A percentile compares a stretch with the other conserved stretches of the same genome.
These are phyloP conservation scores for Ascoidea tarda DNA, from an alignment of 805 yeast species.

Conservation along the genomic window DNA sequence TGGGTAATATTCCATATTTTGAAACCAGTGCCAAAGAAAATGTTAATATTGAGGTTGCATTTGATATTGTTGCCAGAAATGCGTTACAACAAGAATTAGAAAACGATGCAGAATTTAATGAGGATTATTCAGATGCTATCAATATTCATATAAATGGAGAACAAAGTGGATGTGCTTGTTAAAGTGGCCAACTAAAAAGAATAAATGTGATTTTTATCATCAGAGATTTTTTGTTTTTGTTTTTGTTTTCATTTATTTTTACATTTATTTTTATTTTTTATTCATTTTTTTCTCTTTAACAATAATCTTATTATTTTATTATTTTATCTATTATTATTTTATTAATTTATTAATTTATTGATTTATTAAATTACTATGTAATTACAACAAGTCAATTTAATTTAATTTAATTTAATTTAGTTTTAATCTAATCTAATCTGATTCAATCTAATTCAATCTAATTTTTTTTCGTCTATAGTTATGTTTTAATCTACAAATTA, in stretches of 20 bases:
- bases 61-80: conserved; percentile 89
- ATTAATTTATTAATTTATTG: not conserved
- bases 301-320: not conserved
- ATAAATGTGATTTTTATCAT: not conserved
- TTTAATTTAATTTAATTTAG: too few species aligned
- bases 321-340: not conserved
- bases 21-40: conserved; percentile 98
- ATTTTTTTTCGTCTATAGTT: too few species aligned
- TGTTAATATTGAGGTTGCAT: conserved; percentile 88
- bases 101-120: conserved; percentile 72
- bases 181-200: conserved; percentile 5
- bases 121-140: conserved; percentile 92
- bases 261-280: not conserved
- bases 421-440: too few species aligned
- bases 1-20: conserved; percentile 80
- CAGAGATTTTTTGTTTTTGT: not conserved
- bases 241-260: not conserved
- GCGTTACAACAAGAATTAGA: conserved; percentile 80
- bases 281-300: not conserved
- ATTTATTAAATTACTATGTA: not conserved
- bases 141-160: conserved; percentile 88
- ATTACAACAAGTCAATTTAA: too few species aligned
- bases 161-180: conserved; percentile 63
- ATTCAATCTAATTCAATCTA: too few species aligned
- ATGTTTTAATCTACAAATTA: too few species aligned